Evolutionary conservation across 257 asterid genomes (phyloP).

Genomic region (Rehmannia glutinosa): DNA sequence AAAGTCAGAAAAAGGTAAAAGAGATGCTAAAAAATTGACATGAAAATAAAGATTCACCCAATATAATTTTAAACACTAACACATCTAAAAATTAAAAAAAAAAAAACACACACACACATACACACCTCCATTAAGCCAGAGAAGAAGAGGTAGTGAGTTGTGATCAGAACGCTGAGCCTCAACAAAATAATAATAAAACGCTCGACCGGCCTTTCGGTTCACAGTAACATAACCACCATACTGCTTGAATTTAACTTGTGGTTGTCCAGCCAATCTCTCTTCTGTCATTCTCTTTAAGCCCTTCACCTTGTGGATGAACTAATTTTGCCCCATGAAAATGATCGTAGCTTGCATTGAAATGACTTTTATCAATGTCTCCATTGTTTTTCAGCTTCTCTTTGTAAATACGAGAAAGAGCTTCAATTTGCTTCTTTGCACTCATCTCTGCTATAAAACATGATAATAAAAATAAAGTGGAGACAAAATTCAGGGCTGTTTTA

Average conservation of each 20-base stretch:
- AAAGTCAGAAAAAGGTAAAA: too few species aligned
- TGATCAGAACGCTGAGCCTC: conserved; percentile 39
- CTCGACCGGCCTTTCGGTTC: conserved; percentile 53
- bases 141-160: conserved; percentile 66
- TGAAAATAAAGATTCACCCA: too few species aligned
- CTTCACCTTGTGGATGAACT: conserved; percentile 30
- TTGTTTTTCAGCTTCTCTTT: conserved; percentile 28
- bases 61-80: not conserved
- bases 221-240: conserved; percentile 78
- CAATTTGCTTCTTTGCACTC: conserved; percentile 13
- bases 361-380: conserved; percentile 32
- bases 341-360: conserved; percentile 27
- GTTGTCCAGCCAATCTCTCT: conserved; percentile 63
- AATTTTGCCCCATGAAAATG: not conserved
- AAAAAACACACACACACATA: not conserved
- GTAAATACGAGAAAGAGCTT: conserved; percentile 32
- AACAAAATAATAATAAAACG: conserved; percentile 59
- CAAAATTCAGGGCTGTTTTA: not conserved
- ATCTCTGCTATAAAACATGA: not conserved
- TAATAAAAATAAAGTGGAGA: conserved; percentile 16
- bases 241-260: conserved; percentile 50
- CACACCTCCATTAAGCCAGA: conserved; percentile 37
- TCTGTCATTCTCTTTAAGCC: too few species aligned
- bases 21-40: too few species aligned
- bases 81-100: not conserved